Conservation (phyloP, 371 early-diverging fungal genomes). For the Quaeritorhiza haematococci region DNA sequence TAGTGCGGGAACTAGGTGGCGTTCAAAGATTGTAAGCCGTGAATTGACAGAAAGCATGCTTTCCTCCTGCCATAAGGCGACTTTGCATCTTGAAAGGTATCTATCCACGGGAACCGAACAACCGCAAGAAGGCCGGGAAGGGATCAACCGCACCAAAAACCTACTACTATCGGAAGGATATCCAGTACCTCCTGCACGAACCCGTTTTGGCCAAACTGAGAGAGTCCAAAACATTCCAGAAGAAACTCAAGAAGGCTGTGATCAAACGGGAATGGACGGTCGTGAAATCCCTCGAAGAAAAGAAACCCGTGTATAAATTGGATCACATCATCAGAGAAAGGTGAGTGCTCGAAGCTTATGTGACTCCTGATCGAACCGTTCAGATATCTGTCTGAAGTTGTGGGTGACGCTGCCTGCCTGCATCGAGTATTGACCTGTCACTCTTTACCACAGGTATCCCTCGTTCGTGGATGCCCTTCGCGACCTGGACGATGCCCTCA, state of each 20-base stretch:
- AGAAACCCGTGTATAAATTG: constrained; percentile 74
- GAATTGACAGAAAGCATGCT: background rate
- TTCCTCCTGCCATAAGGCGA: constrained; percentile 55
- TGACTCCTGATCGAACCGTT: background rate
- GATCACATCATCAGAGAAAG: constrained; percentile 94
- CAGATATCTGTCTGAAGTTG: background rate
- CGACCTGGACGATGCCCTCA: constrained; percentile 94
- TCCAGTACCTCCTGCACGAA: constrained; percentile 89
- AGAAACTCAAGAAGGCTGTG: constrained; percentile 79
- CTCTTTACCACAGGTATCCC: constrained; percentile 67
- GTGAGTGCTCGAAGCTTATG: constrained; percentile 26
- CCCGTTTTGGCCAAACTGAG: constrained; percentile 86
- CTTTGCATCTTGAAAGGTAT: constrained; percentile 97
- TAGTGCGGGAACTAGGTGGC: background rate
- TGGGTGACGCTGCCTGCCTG: background rate
- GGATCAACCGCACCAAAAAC: constrained; percentile 79
- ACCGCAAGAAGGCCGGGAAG: constrained; percentile 88
- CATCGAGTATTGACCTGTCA: background rate
- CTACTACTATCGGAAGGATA: constrained; percentile 92
- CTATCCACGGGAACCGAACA: constrained; percentile 93
- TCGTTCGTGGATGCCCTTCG: constrained; percentile 89
- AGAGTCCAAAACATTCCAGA: constrained; percentile 80
- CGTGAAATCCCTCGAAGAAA: constrained; percentile 67
- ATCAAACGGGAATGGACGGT: constrained; percentile 71
- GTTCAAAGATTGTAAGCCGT: background rate